Percentiles rank a stretch among this genome's conserved stretches.
Conservation (phyloP, 78 protist genomes). For the Dictyostelium citrinum region DNA sequence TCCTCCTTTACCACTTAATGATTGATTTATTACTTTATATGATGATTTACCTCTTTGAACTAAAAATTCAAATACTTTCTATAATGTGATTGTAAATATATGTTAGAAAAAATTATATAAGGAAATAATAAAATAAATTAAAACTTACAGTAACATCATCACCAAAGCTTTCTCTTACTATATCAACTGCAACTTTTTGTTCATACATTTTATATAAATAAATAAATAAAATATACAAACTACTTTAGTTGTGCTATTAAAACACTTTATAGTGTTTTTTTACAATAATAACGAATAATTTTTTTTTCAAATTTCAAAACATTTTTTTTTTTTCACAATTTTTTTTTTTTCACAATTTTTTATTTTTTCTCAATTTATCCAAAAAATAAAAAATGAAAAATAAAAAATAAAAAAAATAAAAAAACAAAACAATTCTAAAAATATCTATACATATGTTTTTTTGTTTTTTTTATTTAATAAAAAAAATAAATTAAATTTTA, state of each 20-base stretch:
- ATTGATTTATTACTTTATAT: neutral
- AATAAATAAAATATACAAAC: neutral
- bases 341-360: neutral
- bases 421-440: no score
- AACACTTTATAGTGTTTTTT: neutral
- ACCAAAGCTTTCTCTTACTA: constrained; percentile 60
- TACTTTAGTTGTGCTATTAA: neutral
- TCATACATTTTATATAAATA: constrained; percentile 24
- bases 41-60: constrained; percentile 62
- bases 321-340: neutral
- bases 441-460: no score
- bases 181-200: constrained; percentile 46
- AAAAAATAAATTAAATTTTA: neutral
- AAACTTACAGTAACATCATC: constrained; percentile 45
- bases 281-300: neutral
- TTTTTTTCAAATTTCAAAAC: neutral
- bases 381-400: neutral
- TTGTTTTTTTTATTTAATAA: no score
- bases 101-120: neutral
- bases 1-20: neutral
- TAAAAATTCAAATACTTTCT: constrained; percentile 55
- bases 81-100: neutral
- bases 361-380: neutral
- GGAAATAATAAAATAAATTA: neutral
- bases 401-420: neutral